Evolutionary conservation across 1,284 basidiomycete genomes (phyloP).

Genomic region (Cutaneotrichosporon daszewskae): DNA sequence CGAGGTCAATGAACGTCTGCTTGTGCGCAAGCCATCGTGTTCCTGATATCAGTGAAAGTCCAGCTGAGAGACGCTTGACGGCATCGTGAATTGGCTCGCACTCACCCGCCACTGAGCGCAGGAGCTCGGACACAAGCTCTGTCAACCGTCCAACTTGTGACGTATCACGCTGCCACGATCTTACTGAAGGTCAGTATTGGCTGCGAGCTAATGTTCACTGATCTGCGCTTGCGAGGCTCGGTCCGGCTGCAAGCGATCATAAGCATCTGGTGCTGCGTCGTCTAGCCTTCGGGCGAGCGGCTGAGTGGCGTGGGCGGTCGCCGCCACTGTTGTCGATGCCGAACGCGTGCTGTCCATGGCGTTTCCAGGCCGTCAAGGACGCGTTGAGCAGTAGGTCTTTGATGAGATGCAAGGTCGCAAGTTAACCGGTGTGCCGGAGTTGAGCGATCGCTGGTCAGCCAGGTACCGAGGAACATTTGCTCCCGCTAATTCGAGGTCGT

Average conservation of each 20-base stretch:
- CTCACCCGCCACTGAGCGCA: constrained; percentile 72
- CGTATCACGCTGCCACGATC: constrained; percentile 77
- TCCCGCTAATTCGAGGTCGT: constrained; percentile 6
- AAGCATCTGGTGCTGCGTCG: constrained; percentile 12
- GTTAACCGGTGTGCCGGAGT: too few relatives aligned
- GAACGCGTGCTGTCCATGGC: constrained; percentile 18
- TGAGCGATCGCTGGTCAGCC: too few relatives aligned
- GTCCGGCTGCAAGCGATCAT: constrained; percentile 26
- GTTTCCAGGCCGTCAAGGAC: too few relatives aligned
- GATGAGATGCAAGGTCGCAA: too few relatives aligned
- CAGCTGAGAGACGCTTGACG: too few relatives aligned
- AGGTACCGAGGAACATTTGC: constrained; percentile 3
- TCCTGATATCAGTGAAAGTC: constrained; percentile 52
- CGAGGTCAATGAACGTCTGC: constrained; percentile 70
- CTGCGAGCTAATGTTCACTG: constrained; percentile 66
- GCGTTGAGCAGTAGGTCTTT: constrained; percentile 1
- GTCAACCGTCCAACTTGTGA: constrained; percentile 68
- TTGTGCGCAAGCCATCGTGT: constrained; percentile 75
- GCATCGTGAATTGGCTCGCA: constrained; percentile 2
- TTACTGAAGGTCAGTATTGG: constrained; percentile 73
- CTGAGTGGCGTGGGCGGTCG: background rate
- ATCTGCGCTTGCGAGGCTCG: constrained; percentile 65
- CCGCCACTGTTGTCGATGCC: constrained; percentile 1
- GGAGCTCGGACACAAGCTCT: constrained; percentile 67
- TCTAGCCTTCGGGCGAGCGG: background rate